phyloP scores from a whole-genome alignment of 345 rosid genomes.

The Camelina hispida region DNA sequence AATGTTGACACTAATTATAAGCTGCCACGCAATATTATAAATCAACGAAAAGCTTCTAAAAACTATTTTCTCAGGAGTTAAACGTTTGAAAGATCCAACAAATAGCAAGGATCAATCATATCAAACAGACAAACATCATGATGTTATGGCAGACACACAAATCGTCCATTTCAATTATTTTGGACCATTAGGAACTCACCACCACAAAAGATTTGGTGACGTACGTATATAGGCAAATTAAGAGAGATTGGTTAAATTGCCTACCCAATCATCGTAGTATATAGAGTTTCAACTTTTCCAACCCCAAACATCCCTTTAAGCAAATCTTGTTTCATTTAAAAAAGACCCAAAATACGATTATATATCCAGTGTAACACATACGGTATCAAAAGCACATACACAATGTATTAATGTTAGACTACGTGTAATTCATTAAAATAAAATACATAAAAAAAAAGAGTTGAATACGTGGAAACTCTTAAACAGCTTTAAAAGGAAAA shows the following conservation, averaged over 20 bases:
- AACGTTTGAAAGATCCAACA: neutral
- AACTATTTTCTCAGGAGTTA: neutral
- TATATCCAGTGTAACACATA: too few relatives aligned
- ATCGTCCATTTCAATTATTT: neutral
- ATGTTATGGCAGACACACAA: neutral
- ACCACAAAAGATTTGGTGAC: neutral
- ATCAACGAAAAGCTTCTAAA: neutral
- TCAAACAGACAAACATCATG: too few relatives aligned
- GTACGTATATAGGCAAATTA: neutral
- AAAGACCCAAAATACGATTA: too few relatives aligned
- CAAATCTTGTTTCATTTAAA: neutral
- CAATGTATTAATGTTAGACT: neutral
- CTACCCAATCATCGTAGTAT: neutral
- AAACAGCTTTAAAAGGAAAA: neutral
- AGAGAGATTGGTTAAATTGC: too few relatives aligned
- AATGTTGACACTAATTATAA: neutral
- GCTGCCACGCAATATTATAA: neutral
- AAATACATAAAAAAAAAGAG: neutral
- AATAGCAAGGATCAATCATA: neutral
- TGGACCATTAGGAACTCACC: neutral
- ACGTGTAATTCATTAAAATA: slow-evolving; percentile 25
- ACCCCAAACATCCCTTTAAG: neutral
- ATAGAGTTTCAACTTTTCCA: neutral
- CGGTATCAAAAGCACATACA: neutral
- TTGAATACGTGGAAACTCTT: slow-evolving; percentile 29